Conservation (phyloP, 2,329 filamentous ascomycete species). For the Fusarium sp. region DNA sequence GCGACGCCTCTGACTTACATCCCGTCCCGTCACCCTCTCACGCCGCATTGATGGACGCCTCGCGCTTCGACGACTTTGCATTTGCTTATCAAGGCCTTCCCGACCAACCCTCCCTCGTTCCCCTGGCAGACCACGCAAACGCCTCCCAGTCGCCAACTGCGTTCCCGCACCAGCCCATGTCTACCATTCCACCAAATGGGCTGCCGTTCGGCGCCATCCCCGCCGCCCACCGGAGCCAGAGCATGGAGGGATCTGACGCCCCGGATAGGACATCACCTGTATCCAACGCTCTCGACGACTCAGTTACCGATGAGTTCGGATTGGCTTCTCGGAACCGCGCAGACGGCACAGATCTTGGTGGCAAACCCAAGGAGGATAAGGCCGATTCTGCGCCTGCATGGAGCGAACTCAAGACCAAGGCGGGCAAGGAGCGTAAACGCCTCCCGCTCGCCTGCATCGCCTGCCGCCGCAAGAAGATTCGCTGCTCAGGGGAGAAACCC, state of each 20-base stretch:
- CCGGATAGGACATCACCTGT: constrained; percentile 58
- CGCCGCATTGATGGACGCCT: constrained; percentile 56
- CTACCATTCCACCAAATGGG: constrained; percentile 39
- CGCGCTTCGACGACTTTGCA: constrained; percentile 66
- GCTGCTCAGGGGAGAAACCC: constrained; percentile 97
- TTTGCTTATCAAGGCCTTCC: constrained; percentile 61
- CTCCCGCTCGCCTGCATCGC: constrained; percentile 95
- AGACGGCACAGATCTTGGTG: constrained; percentile 66
- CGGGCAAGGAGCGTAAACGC: constrained; percentile 94
- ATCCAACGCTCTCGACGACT: constrained; percentile 64
- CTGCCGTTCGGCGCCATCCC: constrained; percentile 39
- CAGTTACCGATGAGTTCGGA: constrained; percentile 70
- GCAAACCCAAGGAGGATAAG: constrained; percentile 68
- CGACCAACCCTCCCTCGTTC: constrained; percentile 56
- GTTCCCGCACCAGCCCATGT: constrained; percentile 48
- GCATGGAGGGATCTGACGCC: constrained; percentile 58
- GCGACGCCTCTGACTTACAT: constrained; percentile 38
- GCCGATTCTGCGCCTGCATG: constrained; percentile 73
- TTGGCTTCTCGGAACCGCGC: constrained; percentile 58
- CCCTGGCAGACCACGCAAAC: constrained; percentile 50
- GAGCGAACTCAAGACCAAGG: constrained; percentile 90
- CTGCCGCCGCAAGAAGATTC: constrained; percentile 96
- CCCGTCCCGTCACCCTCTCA: constrained; percentile 36
- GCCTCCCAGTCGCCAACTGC: constrained; percentile 46
- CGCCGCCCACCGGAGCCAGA: constrained; percentile 42